These are phyloP conservation scores for Botrytis hyacinthi DNA, from an alignment of 2,329 filamentous ascomycete species.

Conservation along the genomic window DNA sequence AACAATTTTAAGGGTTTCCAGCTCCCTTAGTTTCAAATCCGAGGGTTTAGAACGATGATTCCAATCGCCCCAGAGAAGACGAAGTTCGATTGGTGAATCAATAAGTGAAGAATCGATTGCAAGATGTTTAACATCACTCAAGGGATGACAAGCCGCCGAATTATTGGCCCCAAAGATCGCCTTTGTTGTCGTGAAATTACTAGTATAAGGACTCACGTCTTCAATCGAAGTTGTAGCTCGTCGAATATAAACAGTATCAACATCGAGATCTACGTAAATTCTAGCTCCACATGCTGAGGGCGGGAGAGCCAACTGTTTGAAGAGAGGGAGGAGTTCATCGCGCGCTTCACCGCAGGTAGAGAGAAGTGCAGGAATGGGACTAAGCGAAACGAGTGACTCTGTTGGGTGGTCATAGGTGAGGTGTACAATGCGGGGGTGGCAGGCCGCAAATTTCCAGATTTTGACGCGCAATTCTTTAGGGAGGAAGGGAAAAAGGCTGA, in stretches of 20 bases:
- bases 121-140: background rate
- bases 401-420: constrained; percentile 6
- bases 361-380: constrained; percentile 8
- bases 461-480: constrained; percentile 13
- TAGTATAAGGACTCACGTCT: background rate
- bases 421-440: background rate
- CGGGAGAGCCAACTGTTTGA: background rate
- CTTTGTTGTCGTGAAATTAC: constrained; percentile 10
- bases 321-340: background rate
- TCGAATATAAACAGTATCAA: constrained; percentile 12
- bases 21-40: background rate
- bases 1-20: constrained; percentile 11
- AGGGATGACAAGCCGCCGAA: background rate
- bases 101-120: constrained; percentile 9
- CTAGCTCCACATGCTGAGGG: background rate
- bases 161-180: constrained; percentile 7
- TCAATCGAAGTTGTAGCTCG: constrained; percentile 10
- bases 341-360: constrained; percentile 6
- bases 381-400: constrained; percentile 13
- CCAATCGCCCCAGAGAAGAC: constrained; percentile 15
- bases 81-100: constrained; percentile 10
- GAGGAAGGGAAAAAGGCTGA: constrained; percentile 2
- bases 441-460: constrained; percentile 13
- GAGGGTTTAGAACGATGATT: background rate
- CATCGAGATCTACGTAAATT: constrained; percentile 6